These are phyloP conservation scores for Planoprotostelium fungivorum DNA, from an alignment of 78 protist genomes.

Conservation along the genomic window DNA sequence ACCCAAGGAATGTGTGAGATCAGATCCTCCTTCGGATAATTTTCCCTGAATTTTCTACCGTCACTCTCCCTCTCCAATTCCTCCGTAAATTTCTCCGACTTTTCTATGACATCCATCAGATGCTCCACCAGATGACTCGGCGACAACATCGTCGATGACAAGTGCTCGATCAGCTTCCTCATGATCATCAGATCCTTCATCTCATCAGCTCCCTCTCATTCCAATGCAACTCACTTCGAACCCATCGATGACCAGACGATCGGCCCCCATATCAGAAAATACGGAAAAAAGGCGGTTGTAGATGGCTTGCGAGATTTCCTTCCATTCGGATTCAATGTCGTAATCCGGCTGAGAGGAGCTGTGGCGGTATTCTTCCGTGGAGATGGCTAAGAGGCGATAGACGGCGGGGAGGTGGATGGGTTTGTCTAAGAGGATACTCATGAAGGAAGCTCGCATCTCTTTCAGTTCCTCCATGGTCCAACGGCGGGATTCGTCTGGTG, in stretches of 20 bases:
- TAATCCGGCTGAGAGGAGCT: neutral
- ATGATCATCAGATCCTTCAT: neutral
- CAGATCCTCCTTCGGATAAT: neutral
- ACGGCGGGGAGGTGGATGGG: neutral
- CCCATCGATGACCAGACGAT: neutral
- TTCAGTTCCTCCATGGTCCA: neutral
- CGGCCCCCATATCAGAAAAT: neutral
- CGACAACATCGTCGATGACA: neutral
- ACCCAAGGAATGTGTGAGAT: neutral
- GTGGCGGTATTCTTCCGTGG: neutral
- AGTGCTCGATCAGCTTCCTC: neutral
- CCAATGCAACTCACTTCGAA: neutral
- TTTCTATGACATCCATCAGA: neutral
- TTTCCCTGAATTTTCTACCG: neutral
- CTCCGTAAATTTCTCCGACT: neutral
- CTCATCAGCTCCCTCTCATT: too few species aligned
- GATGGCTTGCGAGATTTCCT: neutral
- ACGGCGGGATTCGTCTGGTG: neutral
- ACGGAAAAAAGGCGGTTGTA: neutral
- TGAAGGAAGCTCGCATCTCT: neutral
- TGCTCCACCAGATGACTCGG: neutral
- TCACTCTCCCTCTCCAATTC: neutral
- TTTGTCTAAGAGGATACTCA: neutral
- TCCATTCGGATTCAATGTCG: neutral
- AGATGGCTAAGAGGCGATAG: neutral